Evolutionary conservation across 2,329 filamentous ascomycete species (phyloP).

Genomic region (Aspergillus puulaauensis): DNA sequence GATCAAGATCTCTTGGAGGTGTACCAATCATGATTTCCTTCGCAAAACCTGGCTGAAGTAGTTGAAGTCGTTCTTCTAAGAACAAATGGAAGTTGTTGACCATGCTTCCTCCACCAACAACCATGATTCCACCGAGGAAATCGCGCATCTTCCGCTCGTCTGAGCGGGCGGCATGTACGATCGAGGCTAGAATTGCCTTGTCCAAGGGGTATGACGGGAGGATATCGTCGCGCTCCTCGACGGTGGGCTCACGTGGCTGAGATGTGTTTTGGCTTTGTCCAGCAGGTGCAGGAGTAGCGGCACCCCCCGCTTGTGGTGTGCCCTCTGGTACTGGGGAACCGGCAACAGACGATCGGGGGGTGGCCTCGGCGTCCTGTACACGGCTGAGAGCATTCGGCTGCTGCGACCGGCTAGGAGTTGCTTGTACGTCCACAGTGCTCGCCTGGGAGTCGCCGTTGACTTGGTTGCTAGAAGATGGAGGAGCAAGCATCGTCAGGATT

Average conservation of each 20-base stretch:
- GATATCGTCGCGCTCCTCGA: conserved; percentile 70
- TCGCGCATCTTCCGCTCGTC: conserved; percentile 94
- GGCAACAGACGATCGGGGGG: conserved; percentile 80
- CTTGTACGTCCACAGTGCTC: conserved; percentile 30
- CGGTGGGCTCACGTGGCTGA: conserved; percentile 44
- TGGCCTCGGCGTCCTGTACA: conserved; percentile 68
- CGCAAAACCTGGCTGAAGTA: conserved; percentile 58
- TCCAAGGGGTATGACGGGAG: conserved; percentile 83
- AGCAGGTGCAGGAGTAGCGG: conserved; percentile 41
- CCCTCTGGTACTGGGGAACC: conserved; percentile 84
- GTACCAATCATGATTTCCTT: conserved; percentile 68
- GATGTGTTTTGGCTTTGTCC: conserved; percentile 29
- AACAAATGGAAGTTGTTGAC: conserved; percentile 76
- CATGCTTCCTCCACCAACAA: conserved; percentile 82
- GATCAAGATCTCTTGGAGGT: conserved; percentile 89
- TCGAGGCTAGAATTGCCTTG: conserved; percentile 83
- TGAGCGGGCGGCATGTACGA: conserved; percentile 79
- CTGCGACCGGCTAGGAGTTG: conserved; percentile 54
- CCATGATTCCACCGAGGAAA: conserved; percentile 85
- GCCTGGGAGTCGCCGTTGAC: conserved; percentile 39
- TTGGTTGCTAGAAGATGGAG: conserved; percentile 30
- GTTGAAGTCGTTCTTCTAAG: conserved; percentile 78
- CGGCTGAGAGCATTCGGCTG: conserved; percentile 70
- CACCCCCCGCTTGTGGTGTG: conserved; percentile 60
- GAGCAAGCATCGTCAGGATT: conserved; percentile 55